Evolutionary conservation across 2,329 filamentous ascomycete species (phyloP), one percentile per base, ranked within the genome.

Genomic region (Fusarium irregulare): DNA sequence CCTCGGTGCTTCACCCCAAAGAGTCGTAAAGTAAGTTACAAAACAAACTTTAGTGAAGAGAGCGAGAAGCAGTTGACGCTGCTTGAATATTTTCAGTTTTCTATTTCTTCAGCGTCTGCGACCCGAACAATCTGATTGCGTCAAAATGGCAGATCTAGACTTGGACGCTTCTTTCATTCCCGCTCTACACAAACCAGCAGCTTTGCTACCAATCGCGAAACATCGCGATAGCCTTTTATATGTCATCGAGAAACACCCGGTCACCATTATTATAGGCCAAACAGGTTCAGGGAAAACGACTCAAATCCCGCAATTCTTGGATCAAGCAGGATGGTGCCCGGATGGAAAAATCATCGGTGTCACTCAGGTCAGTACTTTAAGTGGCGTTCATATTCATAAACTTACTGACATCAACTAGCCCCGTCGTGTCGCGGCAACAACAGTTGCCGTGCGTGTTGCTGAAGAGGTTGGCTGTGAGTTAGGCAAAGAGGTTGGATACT

Each of bases 261-360:
- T 98, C 60, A 95, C 93, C 0, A 93, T 98, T 53, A 89, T 98
- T 14, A 90, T 98, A 57, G 96, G 95, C 11, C 94, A 98, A 77
- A 98, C 96, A 2, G 96, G 96, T 6, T 97, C 93, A 25, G 94
- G 95, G 44, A 98, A 98, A 81, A 97, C 94, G 2, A 98, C 96
- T 0, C 96, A 98, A 78, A 91, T 98, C 45, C 96, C 96, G 2
- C 95, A 98, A 74, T 98, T 92, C 75, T 86, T 98, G 14, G 91
- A 97, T 61, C 86, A 92, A 73, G 93, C 92, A 75, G 95, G 95
- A 80, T 98, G 95, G 94, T 95, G 93, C 77, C 85, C 86, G 28
- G 88, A 94, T 77, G 93, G 92, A 21, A 97, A 94, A 77, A 80
- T 92, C 47, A 92, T 99, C 72, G 95, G 90, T 21, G 87, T 98